Percentiles rank a stretch among this genome's conserved stretches.
Evolutionary conservation across 148 eudicot species (phyloP).

Genomic region (Camellia japonica): DNA sequence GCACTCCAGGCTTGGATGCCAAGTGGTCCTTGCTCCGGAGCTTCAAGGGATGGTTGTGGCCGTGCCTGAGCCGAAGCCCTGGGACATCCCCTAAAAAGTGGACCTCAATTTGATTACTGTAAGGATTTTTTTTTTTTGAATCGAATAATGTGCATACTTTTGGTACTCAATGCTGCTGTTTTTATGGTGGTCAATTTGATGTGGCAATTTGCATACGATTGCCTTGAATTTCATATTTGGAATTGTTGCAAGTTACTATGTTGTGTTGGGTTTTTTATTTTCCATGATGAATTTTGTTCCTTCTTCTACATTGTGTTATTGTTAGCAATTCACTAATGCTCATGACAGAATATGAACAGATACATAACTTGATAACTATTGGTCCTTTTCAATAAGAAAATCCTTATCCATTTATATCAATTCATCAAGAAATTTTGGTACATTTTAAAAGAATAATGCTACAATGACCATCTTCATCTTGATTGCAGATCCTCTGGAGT

Average conservation of each 20-base stretch:
- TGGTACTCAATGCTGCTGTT: constrained; percentile 8
- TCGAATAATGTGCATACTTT: constrained; percentile 21
- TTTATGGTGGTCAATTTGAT: constrained; percentile 7
- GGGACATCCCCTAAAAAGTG: constrained; percentile 12
- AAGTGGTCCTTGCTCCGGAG: constrained; percentile 67
- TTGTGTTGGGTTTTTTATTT: background rate
- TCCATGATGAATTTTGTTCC: background rate
- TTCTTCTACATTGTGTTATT: background rate
- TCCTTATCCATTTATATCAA: background rate
- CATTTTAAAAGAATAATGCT: too few relatives aligned
- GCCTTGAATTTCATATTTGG: constrained; percentile 2
- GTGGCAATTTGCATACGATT: constrained; percentile 9
- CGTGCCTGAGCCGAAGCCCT: constrained; percentile 62
- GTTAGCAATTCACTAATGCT: background rate
- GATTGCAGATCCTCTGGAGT: too few relatives aligned
- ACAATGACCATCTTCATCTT: too few relatives aligned
- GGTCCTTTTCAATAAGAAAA: background rate
- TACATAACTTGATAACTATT: too few relatives aligned
- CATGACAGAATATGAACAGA: too few relatives aligned
- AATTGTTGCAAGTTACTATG: constrained; percentile 7
- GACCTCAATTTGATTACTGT: constrained; percentile 11
- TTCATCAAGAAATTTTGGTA: background rate
- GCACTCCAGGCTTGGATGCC: constrained; percentile 90
- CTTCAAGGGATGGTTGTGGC: constrained; percentile 98
- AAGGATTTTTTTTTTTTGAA: constrained; percentile 9